Base-by-base conservation (phyloP, 345 rosid genomes). In the Bruguiera gymnorhiza region DNA sequence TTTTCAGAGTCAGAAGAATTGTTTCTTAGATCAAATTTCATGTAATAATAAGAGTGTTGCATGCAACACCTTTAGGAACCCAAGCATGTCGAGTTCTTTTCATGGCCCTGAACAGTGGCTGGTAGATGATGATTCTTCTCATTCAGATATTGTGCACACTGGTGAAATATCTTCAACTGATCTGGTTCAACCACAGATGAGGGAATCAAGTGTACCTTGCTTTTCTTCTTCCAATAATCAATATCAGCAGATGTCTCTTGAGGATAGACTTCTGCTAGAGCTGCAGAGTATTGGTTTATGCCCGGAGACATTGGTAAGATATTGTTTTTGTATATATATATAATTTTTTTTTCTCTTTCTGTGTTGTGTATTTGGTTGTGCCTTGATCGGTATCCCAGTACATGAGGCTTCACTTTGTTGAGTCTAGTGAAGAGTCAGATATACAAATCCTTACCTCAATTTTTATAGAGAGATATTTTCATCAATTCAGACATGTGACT, bases 91-190 rank as follows among this genome's bases (percentile, higher is more conserved):
- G 59, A 73, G 76, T 73, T 86, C 98, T 31, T 83, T 82, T 51
- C 84, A 82, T 76, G 86, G 92, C 86, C 86, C 82, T 72, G 97
- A 88, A 73, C 88, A 69, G 75, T 60, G 62, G 69, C 27, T n/a
- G 26, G 67, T 60, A 51, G 56, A 63, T 46, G 71, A 69, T 60
- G 69, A 76, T 56, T 69, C 70, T 19, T 31, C 73, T 30, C 70
- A 52, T 62, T 8, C 70, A 71, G 34, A 19, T 62, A 75, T 75
- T 60, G 88, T 78, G 53, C 81, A 80, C 46, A 83, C 80, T 63
- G 60, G 83, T 73, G 99, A 92, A 78, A 89, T 87, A 77, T 86
- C 88, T 75, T 86, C 86, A 8, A 83, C 76, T 81, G 87, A 84
- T 76, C 68, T 77, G 71, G 83, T 82, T 63, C 88, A 77, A 68